phyloP scores from a whole-genome alignment of 2,329 filamentous ascomycete species.

The Colletotrichum sp. region DNA sequence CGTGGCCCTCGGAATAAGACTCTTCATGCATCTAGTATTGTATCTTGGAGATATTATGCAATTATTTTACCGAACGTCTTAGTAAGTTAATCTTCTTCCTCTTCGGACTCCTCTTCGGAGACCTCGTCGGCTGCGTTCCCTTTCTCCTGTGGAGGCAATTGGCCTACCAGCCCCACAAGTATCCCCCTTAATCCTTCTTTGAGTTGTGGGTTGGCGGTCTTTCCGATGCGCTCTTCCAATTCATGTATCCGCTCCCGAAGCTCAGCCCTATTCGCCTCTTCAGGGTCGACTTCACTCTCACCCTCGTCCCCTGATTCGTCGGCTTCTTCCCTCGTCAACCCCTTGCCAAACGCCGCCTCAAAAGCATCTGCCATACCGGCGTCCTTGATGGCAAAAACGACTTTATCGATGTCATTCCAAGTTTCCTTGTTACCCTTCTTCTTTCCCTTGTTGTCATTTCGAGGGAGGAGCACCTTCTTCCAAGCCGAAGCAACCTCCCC shows the following conservation, averaged over 20 bases:
- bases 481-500: slow-evolving; percentile 63
- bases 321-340: slow-evolving; percentile 33
- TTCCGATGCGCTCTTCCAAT: slow-evolving; percentile 27
- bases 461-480: slow-evolving; percentile 33
- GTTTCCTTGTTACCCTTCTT: slow-evolving; percentile 29
- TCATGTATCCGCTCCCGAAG: slow-evolving; percentile 32
- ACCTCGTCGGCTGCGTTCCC: neutral
- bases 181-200: slow-evolving; percentile 29
- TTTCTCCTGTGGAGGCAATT: slow-evolving; percentile 20
- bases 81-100: neutral
- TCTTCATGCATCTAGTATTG: neutral
- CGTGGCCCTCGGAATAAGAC: neutral
- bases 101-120: neutral
- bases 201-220: slow-evolving; percentile 30
- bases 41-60: too few relatives aligned
- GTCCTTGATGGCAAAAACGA: slow-evolving; percentile 65
- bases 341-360: slow-evolving; percentile 49
- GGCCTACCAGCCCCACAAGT: slow-evolving; percentile 27
- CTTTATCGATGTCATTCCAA: slow-evolving; percentile 53
- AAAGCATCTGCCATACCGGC: slow-evolving; percentile 57
- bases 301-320: neutral
- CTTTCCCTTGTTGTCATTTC: slow-evolving; percentile 15
- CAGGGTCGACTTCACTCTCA: neutral
- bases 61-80: accelerated
- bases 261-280: slow-evolving; percentile 19